These are phyloP conservation scores for Candida gigantensis DNA, from an alignment of 1,139 yeast genomes.

Conservation along the genomic window DNA sequence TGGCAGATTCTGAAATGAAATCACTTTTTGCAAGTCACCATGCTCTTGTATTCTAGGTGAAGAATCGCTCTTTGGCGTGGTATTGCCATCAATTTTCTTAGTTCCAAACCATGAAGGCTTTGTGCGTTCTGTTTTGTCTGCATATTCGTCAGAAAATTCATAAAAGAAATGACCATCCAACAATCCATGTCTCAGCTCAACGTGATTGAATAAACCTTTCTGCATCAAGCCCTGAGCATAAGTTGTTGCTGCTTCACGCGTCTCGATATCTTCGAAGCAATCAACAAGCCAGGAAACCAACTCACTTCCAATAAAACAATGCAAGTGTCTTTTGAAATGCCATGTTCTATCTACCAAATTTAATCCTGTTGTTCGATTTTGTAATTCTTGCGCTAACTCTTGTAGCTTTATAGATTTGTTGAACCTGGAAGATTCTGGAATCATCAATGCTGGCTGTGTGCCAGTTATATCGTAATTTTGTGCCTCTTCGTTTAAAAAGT, in stretches of 20 bases:
- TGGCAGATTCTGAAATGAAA: conserved; percentile 15
- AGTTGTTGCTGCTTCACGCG: conserved; percentile 77
- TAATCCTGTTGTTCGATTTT: conserved; percentile 58
- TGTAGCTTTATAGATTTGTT: conserved; percentile 36
- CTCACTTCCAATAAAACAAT: conserved; percentile 84
- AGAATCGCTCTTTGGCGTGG: conserved; percentile 26
- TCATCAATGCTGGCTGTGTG: conserved; percentile 36
- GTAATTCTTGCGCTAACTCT: conserved; percentile 66
- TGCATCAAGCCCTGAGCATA: conserved; percentile 80
- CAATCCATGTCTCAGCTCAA: conserved; percentile 78
- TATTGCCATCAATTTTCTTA: conserved; percentile 22
- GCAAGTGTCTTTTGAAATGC: conserved; percentile 81
- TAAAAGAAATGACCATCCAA: conserved; percentile 93
- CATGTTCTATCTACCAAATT: conserved; percentile 77
- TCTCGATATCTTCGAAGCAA: conserved; percentile 74
- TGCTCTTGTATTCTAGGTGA: conserved; percentile 28
- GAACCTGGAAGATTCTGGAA: conserved; percentile 34
- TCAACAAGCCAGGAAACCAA: conserved; percentile 83
- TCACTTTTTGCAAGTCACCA: conserved; percentile 10
- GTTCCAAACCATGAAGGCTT: conserved; percentile 34
- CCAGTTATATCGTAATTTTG: conserved; percentile 39
- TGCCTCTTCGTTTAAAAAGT: conserved; percentile 50
- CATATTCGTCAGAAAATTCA: conserved; percentile 61
- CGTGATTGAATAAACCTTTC: conserved; percentile 73
- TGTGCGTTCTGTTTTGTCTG: conserved; percentile 31